Evolutionary conservation across 305 asterid genomes (phyloP), one percentile per base, ranked within the genome.

Genomic region (Fraxinus paxiana): DNA sequence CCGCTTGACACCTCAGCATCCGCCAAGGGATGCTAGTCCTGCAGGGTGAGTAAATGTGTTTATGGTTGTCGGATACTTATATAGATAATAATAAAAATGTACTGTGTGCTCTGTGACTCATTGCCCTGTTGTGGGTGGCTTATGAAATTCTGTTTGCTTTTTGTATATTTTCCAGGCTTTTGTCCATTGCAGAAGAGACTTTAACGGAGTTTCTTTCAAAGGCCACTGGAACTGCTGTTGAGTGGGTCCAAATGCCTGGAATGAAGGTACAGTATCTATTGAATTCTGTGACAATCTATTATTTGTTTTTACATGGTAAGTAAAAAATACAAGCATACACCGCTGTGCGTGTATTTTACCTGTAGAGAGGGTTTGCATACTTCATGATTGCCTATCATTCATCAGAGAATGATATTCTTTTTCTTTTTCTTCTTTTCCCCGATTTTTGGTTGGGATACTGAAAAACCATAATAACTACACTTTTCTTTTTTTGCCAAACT

Each of bases 191-290:
- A 87, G 90, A 88, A 81, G 90, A 85, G 67, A 88, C 88, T 88
- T 80, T 86, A 82, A 78, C 97, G 90, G 97, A 92, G 93, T 93
- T 93, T 93, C 90, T 93, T 76, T 93, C 97, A 26, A 93, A 93
- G 97, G 97, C 97, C 81, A 93, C 97, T 85, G 97, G 97, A 92
- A 93, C 97, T 78, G 97, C 97, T 88, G 97, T 93, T 80, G 97
- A 93, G 97, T 93, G 97, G 97, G 94, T 93, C 93, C 97, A 92
- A 90, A 94, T 94, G 98, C 98, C 98, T 92, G 98, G 98, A 94
- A 94, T 94, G 98, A 94, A 94, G 98, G 98, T 96, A 70, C 46
- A 22, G 61, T 54, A 30, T 34, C 6, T 5, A 24, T 82, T 82
- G 72, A 77, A 77, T 24, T 30, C 41, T 26, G 22, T 77, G 38